Evolutionary conservation across 192 early-diverging fungal species (phyloP).

Genomic region (Entomortierella lignicola): DNA sequence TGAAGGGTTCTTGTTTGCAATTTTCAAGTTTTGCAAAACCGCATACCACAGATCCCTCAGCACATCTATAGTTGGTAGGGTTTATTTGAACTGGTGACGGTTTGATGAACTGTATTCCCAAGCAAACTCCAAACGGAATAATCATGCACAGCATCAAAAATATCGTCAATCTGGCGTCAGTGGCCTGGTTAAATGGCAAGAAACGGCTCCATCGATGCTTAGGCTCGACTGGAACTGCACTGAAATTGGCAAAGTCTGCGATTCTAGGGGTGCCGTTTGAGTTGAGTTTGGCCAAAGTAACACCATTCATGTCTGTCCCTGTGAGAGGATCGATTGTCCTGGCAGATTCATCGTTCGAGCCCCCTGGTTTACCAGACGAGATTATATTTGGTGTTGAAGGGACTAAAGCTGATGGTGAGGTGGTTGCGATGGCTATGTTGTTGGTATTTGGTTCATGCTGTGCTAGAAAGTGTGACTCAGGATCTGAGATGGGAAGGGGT

Average conservation of each 20-base stretch:
- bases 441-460: background rate
- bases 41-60: conserved; percentile 46
- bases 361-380: background rate
- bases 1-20: no score
- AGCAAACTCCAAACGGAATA: conserved; percentile 12
- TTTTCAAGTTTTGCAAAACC: no score
- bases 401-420: background rate
- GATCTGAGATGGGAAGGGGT: background rate
- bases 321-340: background rate
- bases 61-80: conserved; percentile 36
- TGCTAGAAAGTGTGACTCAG: background rate
- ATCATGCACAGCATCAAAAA: conserved; percentile 31
- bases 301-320: background rate
- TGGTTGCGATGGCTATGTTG: background rate
- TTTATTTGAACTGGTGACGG: conserved; percentile 44
- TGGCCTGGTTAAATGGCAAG: conserved; percentile 43
- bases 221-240: background rate
- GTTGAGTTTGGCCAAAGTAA: background rate
- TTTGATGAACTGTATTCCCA: conserved; percentile 49
- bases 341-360: background rate
- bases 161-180: conserved; percentile 29
- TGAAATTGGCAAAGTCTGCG: background rate
- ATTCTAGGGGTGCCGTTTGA: background rate
- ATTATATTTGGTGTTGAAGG: background rate
- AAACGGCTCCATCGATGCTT: conserved; percentile 30